phyloP scores from a whole-genome alignment of 129 eudicot species.

The Apium graveolens region DNA sequence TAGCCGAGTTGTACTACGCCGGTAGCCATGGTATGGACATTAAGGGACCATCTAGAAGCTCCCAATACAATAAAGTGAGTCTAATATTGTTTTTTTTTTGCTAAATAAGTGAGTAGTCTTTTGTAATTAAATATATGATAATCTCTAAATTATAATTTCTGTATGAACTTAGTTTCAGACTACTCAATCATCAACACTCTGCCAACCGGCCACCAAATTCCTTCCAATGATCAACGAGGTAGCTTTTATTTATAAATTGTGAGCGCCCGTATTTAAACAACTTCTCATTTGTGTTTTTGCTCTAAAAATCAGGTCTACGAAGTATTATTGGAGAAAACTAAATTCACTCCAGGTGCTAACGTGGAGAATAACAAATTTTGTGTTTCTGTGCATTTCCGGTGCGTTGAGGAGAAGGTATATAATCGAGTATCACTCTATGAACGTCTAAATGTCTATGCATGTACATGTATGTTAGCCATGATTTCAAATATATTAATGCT shows the following conservation, averaged over 20 bases:
- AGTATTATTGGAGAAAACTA: constrained; percentile 47
- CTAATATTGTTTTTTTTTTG: no score
- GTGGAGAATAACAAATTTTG: constrained; percentile 87
- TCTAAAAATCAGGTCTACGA: constrained; percentile 45
- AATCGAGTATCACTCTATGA: not conserved
- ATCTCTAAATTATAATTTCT: no score
- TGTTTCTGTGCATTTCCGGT: constrained; percentile 67
- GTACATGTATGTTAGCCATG: not conserved
- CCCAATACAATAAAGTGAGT: constrained; percentile 58
- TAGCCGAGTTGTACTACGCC: constrained; percentile 85
- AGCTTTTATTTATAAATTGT: not conserved
- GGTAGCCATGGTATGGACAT: constrained; percentile 99
- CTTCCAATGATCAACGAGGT: constrained; percentile 92
- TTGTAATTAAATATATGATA: no score
- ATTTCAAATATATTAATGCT: not conserved
- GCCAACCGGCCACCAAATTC: constrained; percentile 79
- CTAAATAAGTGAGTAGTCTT: no score
- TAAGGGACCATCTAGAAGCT: constrained; percentile 72
- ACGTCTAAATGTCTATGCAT: not conserved
- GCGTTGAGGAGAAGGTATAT: constrained; percentile 71
- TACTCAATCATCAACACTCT: constrained; percentile 55
- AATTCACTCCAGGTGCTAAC: constrained; percentile 69
- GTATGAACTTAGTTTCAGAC: constrained; percentile 24
- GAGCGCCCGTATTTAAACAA: no score
- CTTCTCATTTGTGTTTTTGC: not conserved